Evolutionary conservation across 352 stramenopile genomes (phyloP).

Genomic region (Peronospora tabacina): DNA sequence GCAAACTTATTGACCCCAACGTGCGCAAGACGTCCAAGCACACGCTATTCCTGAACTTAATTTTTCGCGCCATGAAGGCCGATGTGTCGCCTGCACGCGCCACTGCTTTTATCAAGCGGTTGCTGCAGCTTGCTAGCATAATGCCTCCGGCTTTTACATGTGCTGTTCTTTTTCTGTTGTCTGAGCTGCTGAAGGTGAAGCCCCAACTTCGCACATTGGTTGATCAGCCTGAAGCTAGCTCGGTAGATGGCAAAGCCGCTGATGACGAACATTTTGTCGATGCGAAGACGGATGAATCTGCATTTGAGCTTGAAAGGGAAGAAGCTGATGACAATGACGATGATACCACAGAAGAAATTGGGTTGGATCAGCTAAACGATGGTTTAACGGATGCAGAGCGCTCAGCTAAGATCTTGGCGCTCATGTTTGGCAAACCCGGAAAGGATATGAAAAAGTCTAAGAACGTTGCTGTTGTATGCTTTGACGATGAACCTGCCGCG

Average conservation of each 20-base stretch:
- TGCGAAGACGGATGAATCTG: conserved; percentile 30
- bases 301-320: conserved; percentile 36
- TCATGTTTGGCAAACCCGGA: conserved; percentile 49
- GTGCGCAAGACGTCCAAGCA: conserved; percentile 90
- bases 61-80: conserved; percentile 95
- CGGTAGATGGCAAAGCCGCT: neutral
- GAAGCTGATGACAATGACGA: conserved; percentile 36
- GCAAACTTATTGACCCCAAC: conserved; percentile 87
- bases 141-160: conserved; percentile 88
- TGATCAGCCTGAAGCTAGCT: conserved; percentile 48
- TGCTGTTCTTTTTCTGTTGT: conserved; percentile 92
- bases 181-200: conserved; percentile 88
- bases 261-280: conserved; percentile 62
- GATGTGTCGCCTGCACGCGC: conserved; percentile 84
- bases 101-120: conserved; percentile 91
- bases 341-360: conserved; percentile 20
- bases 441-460: conserved; percentile 16
- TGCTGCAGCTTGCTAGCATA: conserved; percentile 75
- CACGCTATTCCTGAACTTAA: conserved; percentile 96
- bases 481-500: conserved; percentile 29
- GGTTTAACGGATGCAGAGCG: conserved; percentile 45
- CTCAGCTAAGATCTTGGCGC: conserved; percentile 44
- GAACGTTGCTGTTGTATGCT: conserved; percentile 24
- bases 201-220: conserved; percentile 61
- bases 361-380: conserved; percentile 28